Evolutionary conservation across 805 yeast species (phyloP).

Genomic region (Huiozyma naganishii): DNA sequence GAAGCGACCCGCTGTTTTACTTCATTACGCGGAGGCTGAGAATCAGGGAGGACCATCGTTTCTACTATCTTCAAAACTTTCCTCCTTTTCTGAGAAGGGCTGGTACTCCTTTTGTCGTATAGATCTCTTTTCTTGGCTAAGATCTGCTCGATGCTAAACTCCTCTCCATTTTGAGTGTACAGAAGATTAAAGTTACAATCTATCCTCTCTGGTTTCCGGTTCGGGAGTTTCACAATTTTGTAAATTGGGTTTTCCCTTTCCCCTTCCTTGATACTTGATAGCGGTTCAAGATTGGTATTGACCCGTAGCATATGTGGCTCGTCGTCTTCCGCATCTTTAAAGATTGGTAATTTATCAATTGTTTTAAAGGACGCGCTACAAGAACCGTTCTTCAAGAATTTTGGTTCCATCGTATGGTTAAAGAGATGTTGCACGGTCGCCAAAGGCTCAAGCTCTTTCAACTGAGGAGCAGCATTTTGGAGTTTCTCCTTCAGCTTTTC

Average conservation of each 20-base stretch:
- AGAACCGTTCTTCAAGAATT: not conserved
- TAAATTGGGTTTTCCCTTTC: conserved; percentile 27
- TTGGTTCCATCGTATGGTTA: not conserved
- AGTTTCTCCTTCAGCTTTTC: conserved; percentile 9
- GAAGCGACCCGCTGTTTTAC: not conserved
- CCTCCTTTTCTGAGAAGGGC: not conserved
- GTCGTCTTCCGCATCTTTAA: conserved; percentile 24
- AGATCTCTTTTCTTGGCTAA: conserved; percentile 39
- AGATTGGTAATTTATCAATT: conserved; percentile 27
- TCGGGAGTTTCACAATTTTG: conserved; percentile 42
- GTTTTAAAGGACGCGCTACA: not conserved
- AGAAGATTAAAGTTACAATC: conserved; percentile 50
- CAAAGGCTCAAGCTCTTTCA: not conserved
- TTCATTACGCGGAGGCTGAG: conserved; percentile 2
- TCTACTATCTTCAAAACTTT: not conserved
- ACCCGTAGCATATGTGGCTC: conserved; percentile 6
- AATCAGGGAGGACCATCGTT: not conserved
- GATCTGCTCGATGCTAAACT: conserved; percentile 54
- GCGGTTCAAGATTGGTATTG: conserved; percentile 5
- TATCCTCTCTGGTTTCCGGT: conserved; percentile 50
- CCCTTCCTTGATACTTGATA: not conserved
- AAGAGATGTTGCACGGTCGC: not conserved
- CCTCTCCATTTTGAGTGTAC: conserved; percentile 34
- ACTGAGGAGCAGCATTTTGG: conserved; percentile 5
- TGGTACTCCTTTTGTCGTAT: not conserved